A percentile compares a stretch with the other conserved stretches of the same genome.
These are phyloP conservation scores for Didymella exigua DNA, from an alignment of 2,329 filamentous ascomycete species.

Conservation along the genomic window DNA sequence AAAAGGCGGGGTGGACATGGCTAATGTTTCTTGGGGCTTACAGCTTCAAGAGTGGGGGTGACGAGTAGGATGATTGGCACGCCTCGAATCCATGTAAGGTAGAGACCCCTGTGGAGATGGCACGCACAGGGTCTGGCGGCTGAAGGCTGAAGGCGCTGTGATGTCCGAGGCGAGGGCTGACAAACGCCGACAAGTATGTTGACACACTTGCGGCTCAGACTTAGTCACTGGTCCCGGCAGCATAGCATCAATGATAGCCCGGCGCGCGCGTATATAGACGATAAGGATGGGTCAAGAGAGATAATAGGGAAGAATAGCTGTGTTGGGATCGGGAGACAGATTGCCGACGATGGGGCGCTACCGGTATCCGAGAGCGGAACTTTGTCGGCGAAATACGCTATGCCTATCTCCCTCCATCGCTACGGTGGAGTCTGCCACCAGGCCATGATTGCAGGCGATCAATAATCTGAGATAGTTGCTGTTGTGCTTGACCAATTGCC, in stretches of 20 bases:
- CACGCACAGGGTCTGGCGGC: neutral
- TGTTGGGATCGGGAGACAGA: neutral
- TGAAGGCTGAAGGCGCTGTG: slow-evolving; percentile 1
- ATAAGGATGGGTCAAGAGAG: slow-evolving; percentile 7
- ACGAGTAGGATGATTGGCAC: neutral
- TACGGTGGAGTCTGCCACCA: neutral
- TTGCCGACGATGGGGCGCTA: slow-evolving; percentile 7
- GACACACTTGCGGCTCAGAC: slow-evolving; percentile 21
- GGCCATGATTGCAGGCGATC: neutral
- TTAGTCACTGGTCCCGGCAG: slow-evolving; percentile 10
- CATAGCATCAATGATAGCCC: neutral
- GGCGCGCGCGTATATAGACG: slow-evolving; percentile 1
- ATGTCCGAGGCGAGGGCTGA: neutral
- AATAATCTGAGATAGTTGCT: neutral
- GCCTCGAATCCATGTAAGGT: neutral
- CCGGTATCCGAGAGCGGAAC: slow-evolving; percentile 7
- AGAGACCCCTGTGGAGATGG: slow-evolving; percentile 1
- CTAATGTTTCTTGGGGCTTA: slow-evolving; percentile 8
- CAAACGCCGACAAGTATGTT: slow-evolving; percentile 6
- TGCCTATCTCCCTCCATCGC: neutral
- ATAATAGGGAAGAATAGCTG: neutral
- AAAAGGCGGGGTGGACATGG: slow-evolving; percentile 25
- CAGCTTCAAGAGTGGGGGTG: slow-evolving; percentile 24
- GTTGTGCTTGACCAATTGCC: neutral
- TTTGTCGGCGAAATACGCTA: neutral